A percentile compares a stretch with the other conserved stretches of the same genome.
phyloP scores from a whole-genome alignment of 164 flowering plant species.

The Dillenia suffruticosa region DNA sequence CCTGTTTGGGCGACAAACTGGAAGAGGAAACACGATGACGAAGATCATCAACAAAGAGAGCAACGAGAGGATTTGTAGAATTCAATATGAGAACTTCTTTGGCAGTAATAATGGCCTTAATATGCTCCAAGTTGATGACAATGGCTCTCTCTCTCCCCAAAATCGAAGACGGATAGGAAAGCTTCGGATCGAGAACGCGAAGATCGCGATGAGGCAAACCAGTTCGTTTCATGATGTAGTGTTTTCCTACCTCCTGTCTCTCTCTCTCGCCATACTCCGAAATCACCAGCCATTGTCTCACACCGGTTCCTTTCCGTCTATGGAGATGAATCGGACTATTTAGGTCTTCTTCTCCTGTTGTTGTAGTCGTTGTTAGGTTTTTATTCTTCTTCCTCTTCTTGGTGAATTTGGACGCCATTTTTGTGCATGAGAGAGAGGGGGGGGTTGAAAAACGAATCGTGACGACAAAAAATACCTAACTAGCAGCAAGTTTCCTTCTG shows the following conservation, averaged over 20 bases:
- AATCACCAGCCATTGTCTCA: conserved; percentile 10
- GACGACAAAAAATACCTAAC: too few species aligned
- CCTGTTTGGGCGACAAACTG: neutral
- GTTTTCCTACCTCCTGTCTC: conserved; percentile 10
- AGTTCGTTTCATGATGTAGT: conserved; percentile 16
- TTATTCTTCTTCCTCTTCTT: too few species aligned
- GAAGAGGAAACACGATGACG: neutral
- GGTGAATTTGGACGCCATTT: too few species aligned
- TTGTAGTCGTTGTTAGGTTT: too few species aligned
- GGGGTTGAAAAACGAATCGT: too few species aligned
- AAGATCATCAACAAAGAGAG: conserved; percentile 12
- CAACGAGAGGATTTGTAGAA: conserved; percentile 10
- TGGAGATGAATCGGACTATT: too few species aligned
- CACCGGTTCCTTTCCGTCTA: conserved; percentile 11
- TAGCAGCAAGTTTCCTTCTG: too few species aligned
- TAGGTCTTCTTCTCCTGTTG: too few species aligned
- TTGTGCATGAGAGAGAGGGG: too few species aligned
- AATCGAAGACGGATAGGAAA: conserved; percentile 16
- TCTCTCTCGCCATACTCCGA: neutral
- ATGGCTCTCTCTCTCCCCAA: conserved; percentile 18
- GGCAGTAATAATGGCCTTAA: conserved; percentile 15
- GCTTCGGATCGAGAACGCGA: conserved; percentile 15
- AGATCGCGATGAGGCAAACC: conserved; percentile 20
- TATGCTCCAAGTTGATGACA: conserved; percentile 19
- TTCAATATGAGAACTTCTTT: conserved; percentile 8